Evolutionary conservation across 345 rosid genomes (phyloP), one percentile per base, ranked within the genome.

Genomic region (Anastatica hierochuntica): DNA sequence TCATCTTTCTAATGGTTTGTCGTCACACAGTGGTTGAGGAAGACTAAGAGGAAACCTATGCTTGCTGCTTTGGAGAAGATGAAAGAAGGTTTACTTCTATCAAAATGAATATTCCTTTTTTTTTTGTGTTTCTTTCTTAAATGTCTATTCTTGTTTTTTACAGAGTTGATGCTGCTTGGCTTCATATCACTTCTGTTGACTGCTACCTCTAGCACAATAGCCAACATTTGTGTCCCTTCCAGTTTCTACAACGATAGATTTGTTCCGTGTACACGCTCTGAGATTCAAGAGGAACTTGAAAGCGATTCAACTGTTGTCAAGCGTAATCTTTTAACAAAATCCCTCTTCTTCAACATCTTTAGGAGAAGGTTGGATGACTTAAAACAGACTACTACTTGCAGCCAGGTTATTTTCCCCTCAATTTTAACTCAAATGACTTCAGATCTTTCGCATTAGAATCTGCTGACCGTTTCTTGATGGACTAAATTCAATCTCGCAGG

Each of bases 101-200:
- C 16, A 13, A 15, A 6, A 29, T 24, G 23, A 14, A 29, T 29
- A 8, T 29, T 8, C 2, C 5, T 4, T 17, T 16, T 38, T 36
- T 4, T 30, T 20, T 12, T 3, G 5, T 43, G 18, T 34, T 33
- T 56, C 35, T 50, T 51, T 40, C 10, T 6, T 47, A 51, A 37
- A 40, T 43, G 12, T 43, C 68, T 66, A 34, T 11, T 1, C 5
- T 60, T 21, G 9, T n/a, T 14, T 46, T 16, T 26, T 58, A 41
- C 79, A 92, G 96, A 92, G 77, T 70, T 92, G 82, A 92, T 88
- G 98, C 79, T 92, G 70, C 98, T 88, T 42, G 96, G 96, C 18
- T 92, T 92, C 76, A 92, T 92, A 53, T 92, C 98, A 63, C 95
- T 92, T 58, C 78, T 92, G 58, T 74, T 92, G 17, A 79, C 94